phyloP scores from a whole-genome alignment of 257 asterid species.

The Galeopsis tetrahit region DNA sequence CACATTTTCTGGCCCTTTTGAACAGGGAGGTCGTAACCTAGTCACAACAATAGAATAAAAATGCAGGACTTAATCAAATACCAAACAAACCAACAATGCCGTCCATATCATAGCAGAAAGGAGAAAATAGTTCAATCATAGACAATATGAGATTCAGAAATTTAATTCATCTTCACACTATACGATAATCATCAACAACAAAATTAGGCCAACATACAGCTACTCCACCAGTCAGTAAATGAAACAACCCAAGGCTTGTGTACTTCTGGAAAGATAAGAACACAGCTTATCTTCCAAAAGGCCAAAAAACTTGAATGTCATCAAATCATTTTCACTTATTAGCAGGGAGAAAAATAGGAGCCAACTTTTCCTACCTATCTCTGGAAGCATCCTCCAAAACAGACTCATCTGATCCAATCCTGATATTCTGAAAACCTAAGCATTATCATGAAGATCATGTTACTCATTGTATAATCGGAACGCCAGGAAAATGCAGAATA shows the following conservation, averaged over 20 bases:
- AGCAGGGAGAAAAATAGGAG: slow-evolving; percentile 10
- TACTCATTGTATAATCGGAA: slow-evolving; percentile 1
- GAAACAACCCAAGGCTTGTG: background rate
- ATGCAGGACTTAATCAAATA: background rate
- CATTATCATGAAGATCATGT: slow-evolving; percentile 32
- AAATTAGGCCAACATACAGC: background rate
- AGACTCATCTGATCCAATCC: slow-evolving; percentile 53
- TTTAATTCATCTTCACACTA: too few relatives aligned
- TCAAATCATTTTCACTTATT: slow-evolving; percentile 2
- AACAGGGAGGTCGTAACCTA: slow-evolving; percentile 46
- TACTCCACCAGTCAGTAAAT: background rate
- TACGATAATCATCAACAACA: background rate
- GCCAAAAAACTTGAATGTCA: background rate
- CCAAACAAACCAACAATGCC: background rate
- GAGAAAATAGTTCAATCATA: background rate
- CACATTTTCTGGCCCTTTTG: slow-evolving; percentile 68
- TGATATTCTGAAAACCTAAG: slow-evolving; percentile 56
- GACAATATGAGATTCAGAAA: background rate
- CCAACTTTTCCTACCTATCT: slow-evolving; percentile 59
- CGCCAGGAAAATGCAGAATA: slow-evolving; percentile 10
- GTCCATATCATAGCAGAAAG: slow-evolving; percentile 16
- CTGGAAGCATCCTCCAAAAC: slow-evolving; percentile 53
- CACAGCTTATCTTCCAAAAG: background rate
- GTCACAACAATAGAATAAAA: slow-evolving; percentile 24
- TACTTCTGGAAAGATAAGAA: background rate